Percentiles rank a stretch among this genome's conserved stretches.
These are phyloP conservation scores for Martensiomyces pterosporus DNA, from an alignment of 192 early-diverging fungal genomes.

Conservation along the genomic window DNA sequence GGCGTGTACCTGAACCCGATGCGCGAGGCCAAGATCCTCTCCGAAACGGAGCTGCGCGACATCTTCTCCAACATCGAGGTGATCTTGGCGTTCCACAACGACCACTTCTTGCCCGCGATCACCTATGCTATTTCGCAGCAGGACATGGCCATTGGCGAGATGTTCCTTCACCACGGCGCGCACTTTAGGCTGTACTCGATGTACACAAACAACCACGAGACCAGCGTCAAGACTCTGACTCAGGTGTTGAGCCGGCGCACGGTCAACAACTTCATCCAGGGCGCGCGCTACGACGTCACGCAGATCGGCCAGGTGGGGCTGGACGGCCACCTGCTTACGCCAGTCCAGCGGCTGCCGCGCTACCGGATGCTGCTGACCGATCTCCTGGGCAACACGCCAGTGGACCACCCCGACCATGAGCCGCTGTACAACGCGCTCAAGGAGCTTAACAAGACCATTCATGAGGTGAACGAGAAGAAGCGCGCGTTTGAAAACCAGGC, in stretches of 20 bases:
- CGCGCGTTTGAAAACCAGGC: slow-evolving; percentile 56
- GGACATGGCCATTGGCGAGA: slow-evolving; percentile 58
- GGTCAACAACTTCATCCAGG: slow-evolving; percentile 32
- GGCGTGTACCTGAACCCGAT: slow-evolving; percentile 61
- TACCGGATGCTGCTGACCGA: slow-evolving; percentile 85
- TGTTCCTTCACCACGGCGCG: slow-evolving; percentile 71
- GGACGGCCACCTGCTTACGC: slow-evolving; percentile 80
- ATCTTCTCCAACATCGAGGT: slow-evolving; percentile 84
- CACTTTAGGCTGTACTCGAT: slow-evolving; percentile 81
- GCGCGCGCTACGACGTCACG: slow-evolving; percentile 48
- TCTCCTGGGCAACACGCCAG: slow-evolving; percentile 73
- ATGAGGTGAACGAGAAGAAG: slow-evolving; percentile 84
- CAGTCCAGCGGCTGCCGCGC: slow-evolving; percentile 91
- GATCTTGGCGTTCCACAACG: slow-evolving; percentile 65
- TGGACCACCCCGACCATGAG: slow-evolving; percentile 73
- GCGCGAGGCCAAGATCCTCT: slow-evolving; percentile 47
- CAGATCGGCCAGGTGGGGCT: slow-evolving; percentile 76
- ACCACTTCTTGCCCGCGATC: slow-evolving; percentile 60
- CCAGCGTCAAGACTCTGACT: slow-evolving; percentile 59
- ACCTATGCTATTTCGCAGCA: slow-evolving; percentile 33
- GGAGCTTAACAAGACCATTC: slow-evolving; percentile 65
- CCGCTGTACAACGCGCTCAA: slow-evolving; percentile 59
- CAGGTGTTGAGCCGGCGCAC: slow-evolving; percentile 44
- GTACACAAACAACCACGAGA: slow-evolving; percentile 83
- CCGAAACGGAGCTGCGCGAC: slow-evolving; percentile 56